phyloP scores from a whole-genome alignment of 345 rosid genomes.

The Salix purpurea region DNA sequence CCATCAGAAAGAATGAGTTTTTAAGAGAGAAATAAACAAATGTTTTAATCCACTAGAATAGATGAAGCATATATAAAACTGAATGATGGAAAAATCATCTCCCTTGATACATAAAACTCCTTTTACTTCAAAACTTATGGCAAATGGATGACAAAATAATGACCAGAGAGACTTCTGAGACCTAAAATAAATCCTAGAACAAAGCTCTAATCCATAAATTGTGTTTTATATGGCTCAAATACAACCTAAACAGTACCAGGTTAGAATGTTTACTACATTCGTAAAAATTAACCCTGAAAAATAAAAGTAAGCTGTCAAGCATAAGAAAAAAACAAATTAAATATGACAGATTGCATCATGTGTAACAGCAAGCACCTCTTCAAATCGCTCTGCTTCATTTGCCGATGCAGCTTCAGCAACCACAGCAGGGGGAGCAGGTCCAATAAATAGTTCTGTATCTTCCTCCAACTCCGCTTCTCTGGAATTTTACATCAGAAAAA shows the following conservation, averaged over 20 bases:
- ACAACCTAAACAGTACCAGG: neutral
- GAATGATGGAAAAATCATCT: neutral
- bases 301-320: neutral
- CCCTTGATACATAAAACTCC: neutral
- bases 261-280: neutral
- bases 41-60: neutral
- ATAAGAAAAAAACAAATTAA: neutral
- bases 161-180: neutral
- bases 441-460: conserved; percentile 70
- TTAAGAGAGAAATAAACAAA: neutral
- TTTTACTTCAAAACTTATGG: neutral
- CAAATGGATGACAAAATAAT: neutral
- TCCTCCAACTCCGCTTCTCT: conserved; percentile 87
- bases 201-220: neutral
- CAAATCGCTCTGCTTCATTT: conserved; percentile 94
- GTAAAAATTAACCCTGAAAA: neutral
- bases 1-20: neutral
- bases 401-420: conserved; percentile 87
- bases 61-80: neutral
- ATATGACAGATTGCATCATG: conserved; percentile 1
- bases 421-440: conserved; percentile 87
- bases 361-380: conserved; percentile 54
- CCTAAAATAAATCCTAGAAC: neutral
- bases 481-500: conserved; percentile 18
- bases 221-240: neutral